Percentiles rank a stretch among this genome's conserved stretches.
Conservation (phyloP, 345 rosid species). For the Noccaea bulbosa region DNA sequence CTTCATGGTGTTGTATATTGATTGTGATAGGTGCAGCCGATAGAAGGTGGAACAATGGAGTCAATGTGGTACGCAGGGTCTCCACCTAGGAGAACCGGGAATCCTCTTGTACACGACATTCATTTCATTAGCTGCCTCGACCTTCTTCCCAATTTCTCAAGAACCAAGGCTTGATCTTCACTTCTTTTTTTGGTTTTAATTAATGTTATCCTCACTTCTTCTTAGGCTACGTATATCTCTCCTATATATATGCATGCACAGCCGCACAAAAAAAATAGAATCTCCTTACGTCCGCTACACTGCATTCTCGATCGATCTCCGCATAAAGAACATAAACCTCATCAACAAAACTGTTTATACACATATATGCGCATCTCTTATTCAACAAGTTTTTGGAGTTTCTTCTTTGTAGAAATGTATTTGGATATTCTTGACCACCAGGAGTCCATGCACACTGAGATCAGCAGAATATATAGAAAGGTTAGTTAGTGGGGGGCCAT, state of each 20-base stretch:
- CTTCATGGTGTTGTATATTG: not conserved
- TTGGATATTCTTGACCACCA: slow-evolving; percentile 23
- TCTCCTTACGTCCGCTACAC: not conserved
- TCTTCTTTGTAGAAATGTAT: not conserved
- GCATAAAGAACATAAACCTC: slow-evolving; percentile 2
- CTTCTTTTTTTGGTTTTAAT: too few species aligned
- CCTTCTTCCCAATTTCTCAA: slow-evolving; percentile 61
- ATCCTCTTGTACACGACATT: slow-evolving; percentile 73
- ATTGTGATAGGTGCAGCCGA: slow-evolving; percentile 35
- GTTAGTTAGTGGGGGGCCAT: not conserved
- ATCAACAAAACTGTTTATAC: slow-evolving; percentile 4
- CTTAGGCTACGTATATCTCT: not conserved
- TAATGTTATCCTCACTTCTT: not conserved
- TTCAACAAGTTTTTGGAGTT: slow-evolving; percentile 23
- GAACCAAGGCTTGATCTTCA: slow-evolving; percentile 46
- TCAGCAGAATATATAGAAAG: not conserved
- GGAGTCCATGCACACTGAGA: not conserved
- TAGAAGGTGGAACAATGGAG: slow-evolving; percentile 43
- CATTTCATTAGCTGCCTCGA: slow-evolving; percentile 72
- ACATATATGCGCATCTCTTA: slow-evolving; percentile 12
- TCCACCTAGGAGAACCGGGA: slow-evolving; percentile 75
- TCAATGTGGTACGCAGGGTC: slow-evolving; percentile 63
- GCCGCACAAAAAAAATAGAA: not conserved
- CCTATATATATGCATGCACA: slow-evolving; percentile 1
- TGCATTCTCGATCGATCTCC: not conserved